Conservation (phyloP, 2,329 filamentous ascomycete genomes). For the Botrytis galanthina region DNA sequence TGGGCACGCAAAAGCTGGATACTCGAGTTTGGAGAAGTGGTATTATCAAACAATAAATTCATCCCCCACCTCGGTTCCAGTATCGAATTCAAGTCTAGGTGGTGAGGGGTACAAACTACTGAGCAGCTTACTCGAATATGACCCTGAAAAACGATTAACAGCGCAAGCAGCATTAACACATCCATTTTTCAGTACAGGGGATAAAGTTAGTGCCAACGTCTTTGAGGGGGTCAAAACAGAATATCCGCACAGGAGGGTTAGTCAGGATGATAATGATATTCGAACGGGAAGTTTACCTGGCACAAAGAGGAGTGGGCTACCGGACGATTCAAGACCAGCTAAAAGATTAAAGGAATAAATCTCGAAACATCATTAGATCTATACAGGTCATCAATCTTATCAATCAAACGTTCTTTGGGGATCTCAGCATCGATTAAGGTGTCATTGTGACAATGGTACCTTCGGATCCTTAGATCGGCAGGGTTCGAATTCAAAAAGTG, state of each 20-base stretch:
- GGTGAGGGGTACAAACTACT: conserved; percentile 80
- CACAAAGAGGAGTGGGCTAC: conserved; percentile 82
- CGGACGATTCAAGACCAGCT: conserved; percentile 68
- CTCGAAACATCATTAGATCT: not conserved
- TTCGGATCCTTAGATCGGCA: not conserved
- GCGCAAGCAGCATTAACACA: conserved; percentile 87
- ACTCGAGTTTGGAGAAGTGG: conserved; percentile 68
- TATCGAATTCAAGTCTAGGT: conserved; percentile 55
- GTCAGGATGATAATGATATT: conserved; percentile 94
- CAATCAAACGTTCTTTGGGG: not conserved
- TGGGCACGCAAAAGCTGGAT: conserved; percentile 41
- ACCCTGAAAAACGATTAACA: conserved; percentile 83
- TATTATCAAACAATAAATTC: conserved; percentile 70
- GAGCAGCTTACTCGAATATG: conserved; percentile 82
- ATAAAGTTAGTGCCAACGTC: conserved; percentile 74
- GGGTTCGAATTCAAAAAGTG: not conserved
- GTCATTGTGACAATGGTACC: not conserved
- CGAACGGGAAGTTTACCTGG: conserved; percentile 84
- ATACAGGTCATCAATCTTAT: conserved; percentile 1
- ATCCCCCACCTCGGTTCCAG: conserved; percentile 49
- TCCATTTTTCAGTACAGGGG: conserved; percentile 74
- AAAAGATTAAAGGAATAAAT: conserved; percentile 60
- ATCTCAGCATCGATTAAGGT: not conserved
- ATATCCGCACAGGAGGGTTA: conserved; percentile 87
- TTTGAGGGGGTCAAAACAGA: conserved; percentile 85